Percentiles rank a stretch among this genome's conserved stretches.
These are phyloP conservation scores for Aureobasidium sp. DNA, from an alignment of 2,329 filamentous ascomycete species.

Conservation along the genomic window DNA sequence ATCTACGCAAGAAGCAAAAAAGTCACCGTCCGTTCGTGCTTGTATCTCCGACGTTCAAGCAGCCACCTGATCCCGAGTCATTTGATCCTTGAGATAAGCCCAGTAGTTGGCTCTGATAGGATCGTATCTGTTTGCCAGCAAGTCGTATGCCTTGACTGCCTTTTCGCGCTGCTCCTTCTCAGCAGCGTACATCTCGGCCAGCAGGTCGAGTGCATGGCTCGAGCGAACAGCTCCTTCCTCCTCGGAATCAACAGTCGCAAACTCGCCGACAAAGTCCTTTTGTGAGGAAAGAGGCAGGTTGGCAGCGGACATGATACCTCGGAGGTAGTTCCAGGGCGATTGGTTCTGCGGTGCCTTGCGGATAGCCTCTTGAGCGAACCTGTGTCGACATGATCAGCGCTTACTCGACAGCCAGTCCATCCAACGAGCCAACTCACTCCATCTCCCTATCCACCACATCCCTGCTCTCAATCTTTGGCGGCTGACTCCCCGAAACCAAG, in stretches of 20 bases:
- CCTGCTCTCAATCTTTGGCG: constrained; percentile 39
- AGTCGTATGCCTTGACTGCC: constrained; percentile 62
- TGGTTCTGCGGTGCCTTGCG: constrained; percentile 82
- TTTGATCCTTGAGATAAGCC: constrained; percentile 61
- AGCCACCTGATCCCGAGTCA: constrained; percentile 25
- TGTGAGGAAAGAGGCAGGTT: constrained; percentile 44
- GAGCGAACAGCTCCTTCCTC: constrained; percentile 49
- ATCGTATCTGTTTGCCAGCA: constrained; percentile 82
- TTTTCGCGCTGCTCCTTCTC: constrained; percentile 49
- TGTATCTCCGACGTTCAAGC: neutral
- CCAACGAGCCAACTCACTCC: constrained; percentile 42
- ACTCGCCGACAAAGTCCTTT: constrained; percentile 48
- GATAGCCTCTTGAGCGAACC: constrained; percentile 62
- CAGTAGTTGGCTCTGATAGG: constrained; percentile 87
- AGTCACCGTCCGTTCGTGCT: neutral
- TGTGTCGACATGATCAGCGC: constrained; percentile 18
- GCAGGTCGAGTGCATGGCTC: constrained; percentile 59
- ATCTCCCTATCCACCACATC: constrained; percentile 68
- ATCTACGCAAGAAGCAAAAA: neutral
- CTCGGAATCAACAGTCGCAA: constrained; percentile 42
- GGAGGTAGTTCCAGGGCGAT: constrained; percentile 87
- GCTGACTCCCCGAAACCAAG: constrained; percentile 62
- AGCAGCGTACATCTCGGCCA: constrained; percentile 60
- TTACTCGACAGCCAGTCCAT: neutral
- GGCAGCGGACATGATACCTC: constrained; percentile 65